These are phyloP conservation scores for Monosporascus sp. DNA, from an alignment of 2,329 filamentous ascomycete genomes.

Conservation along the genomic window DNA sequence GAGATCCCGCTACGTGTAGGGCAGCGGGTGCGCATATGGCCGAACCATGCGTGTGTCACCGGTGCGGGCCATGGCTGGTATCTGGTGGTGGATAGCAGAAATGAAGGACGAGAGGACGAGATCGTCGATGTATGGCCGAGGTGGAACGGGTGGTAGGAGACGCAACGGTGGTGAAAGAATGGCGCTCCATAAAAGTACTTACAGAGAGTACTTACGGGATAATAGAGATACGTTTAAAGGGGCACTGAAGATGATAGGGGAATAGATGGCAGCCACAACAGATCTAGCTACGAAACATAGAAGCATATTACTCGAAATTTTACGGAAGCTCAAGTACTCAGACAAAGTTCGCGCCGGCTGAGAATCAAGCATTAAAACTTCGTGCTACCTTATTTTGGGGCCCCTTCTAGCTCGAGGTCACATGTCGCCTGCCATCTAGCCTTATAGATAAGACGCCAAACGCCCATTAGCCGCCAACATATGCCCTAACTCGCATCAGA, in stretches of 20 bases:
- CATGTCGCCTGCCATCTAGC: not conserved
- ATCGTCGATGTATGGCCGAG: conserved; percentile 72
- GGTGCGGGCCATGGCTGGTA: conserved; percentile 69
- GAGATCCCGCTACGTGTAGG: conserved; percentile 51
- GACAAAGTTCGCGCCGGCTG: too few relatives aligned
- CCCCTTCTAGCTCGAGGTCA: not conserved
- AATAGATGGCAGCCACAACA: too few relatives aligned
- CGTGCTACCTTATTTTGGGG: not conserved
- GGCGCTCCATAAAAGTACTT: too few relatives aligned
- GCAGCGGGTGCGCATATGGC: conserved; percentile 66
- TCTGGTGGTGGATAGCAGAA: conserved; percentile 62
- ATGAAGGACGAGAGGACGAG: conserved; percentile 47
- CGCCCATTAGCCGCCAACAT: not conserved
- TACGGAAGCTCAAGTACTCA: too few relatives aligned
- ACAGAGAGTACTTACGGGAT: too few relatives aligned
- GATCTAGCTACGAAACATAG: too few relatives aligned
- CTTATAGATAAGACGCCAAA: not conserved
- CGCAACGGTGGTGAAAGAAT: too few relatives aligned
- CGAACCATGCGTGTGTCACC: conserved; percentile 77
- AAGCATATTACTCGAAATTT: too few relatives aligned
- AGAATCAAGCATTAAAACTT: not conserved
- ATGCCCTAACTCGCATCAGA: not conserved
- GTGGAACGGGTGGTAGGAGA: conserved; percentile 61
- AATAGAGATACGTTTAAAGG: too few relatives aligned
- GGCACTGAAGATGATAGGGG: not conserved